phyloP scores from a whole-genome alignment of 805 yeast genomes.

The Yarrowia alimentaria region DNA sequence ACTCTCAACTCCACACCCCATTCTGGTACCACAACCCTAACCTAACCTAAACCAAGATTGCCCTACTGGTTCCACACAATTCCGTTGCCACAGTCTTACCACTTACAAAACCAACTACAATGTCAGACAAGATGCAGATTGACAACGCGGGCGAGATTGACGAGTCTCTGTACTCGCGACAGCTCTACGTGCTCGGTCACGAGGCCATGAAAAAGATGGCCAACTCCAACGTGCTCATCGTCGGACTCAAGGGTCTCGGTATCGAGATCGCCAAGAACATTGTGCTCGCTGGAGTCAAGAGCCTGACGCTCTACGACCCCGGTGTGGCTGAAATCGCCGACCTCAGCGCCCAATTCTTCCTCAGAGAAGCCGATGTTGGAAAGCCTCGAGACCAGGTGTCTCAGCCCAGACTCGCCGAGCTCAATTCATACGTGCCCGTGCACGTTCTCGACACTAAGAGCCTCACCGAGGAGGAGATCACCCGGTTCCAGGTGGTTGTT shows the following conservation, averaged over 20 bases:
- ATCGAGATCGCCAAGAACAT: constrained; percentile 95
- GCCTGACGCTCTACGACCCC: constrained; percentile 83
- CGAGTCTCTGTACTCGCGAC: constrained; percentile 94
- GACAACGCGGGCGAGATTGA: constrained; percentile 57
- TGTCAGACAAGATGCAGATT: constrained; percentile 36
- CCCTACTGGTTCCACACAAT: constrained; percentile 10
- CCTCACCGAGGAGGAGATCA: constrained; percentile 53
- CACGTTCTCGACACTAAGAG: constrained; percentile 52
- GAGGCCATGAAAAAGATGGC: constrained; percentile 99
- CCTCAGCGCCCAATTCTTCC: constrained; percentile 85
- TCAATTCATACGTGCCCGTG: constrained; percentile 89
- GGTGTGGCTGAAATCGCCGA: constrained; percentile 63
- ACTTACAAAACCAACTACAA: neutral
- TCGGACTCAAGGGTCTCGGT: constrained; percentile 92
- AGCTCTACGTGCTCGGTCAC: constrained; percentile 88
- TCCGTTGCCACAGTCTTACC: neutral
- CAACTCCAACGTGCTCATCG: constrained; percentile 81
- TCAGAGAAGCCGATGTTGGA: constrained; percentile 71
- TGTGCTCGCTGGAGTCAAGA: constrained; percentile 95
- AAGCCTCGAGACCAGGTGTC: constrained; percentile 70
- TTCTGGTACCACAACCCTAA: constrained; percentile 9
- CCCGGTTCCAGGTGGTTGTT: constrained; percentile 73
- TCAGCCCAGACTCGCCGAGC: constrained; percentile 67
- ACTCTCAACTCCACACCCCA: no score
- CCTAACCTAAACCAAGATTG: constrained; percentile 6